These are phyloP conservation scores for Coemansia sp. DNA, from an alignment of 192 early-diverging fungal species.

Conservation along the genomic window DNA sequence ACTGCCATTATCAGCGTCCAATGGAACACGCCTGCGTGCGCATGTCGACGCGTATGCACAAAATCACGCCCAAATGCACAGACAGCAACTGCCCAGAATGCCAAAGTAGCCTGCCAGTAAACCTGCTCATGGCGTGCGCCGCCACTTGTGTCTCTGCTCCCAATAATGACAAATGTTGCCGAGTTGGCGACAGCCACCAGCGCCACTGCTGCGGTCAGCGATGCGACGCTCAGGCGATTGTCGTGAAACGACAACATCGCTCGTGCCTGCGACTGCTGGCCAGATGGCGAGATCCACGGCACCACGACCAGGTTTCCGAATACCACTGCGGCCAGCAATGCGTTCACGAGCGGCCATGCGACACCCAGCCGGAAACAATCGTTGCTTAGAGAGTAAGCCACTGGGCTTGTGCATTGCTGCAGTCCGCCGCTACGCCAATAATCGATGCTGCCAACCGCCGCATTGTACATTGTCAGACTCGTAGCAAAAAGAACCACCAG, in stretches of 20 bases:
- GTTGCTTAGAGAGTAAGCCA: constrained; percentile 11
- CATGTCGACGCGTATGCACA: background rate
- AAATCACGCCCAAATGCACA: constrained; percentile 11
- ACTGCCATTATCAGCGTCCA: constrained; percentile 4
- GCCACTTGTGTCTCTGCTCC: background rate
- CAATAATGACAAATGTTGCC: background rate
- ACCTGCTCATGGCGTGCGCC: constrained; percentile 2
- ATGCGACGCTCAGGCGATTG: constrained; percentile 20
- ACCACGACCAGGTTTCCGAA: background rate
- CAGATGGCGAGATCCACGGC: constrained; percentile 9
- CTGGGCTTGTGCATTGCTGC: constrained; percentile 4
- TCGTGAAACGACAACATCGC: constrained; percentile 16
- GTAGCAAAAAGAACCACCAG: background rate
- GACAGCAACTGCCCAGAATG: constrained; percentile 9
- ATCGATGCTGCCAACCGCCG: background rate
- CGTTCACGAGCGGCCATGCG: constrained; percentile 24
- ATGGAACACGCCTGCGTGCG: constrained; percentile 5
- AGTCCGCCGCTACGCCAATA: constrained; percentile 1
- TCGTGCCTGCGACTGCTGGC: background rate
- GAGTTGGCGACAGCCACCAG: constrained; percentile 13
- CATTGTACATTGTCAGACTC: background rate
- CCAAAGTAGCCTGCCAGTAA: constrained; percentile 29
- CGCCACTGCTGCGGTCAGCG: constrained; percentile 6
- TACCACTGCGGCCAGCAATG: constrained; percentile 10
- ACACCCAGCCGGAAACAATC: constrained; percentile 43